These are phyloP conservation scores for Ceratocystiopsis brevicomis DNA, from an alignment of 2,329 filamentous ascomycete species.

Conservation along the genomic window DNA sequence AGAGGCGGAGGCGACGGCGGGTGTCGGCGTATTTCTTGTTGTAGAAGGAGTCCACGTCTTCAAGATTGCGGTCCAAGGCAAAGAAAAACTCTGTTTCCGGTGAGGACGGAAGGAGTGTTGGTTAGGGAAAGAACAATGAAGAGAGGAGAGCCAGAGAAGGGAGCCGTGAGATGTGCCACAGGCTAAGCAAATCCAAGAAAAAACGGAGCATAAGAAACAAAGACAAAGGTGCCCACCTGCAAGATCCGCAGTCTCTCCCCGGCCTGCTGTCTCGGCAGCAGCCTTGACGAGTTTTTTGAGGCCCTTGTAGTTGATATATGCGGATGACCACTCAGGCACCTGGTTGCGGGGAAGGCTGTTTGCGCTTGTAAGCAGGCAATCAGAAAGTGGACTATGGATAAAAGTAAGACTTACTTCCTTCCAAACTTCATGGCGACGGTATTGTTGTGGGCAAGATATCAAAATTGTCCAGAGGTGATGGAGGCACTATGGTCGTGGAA, in stretches of 20 bases:
- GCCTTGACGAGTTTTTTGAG: constrained; percentile 92
- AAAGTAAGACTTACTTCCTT: constrained; percentile 14
- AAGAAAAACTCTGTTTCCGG: constrained; percentile 71
- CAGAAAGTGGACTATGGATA: too few species aligned
- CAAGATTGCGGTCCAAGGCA: constrained; percentile 86
- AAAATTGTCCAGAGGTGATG: too few species aligned
- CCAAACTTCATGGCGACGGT: constrained; percentile 18
- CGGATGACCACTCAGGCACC: constrained; percentile 69
- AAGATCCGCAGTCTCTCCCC: constrained; percentile 63
- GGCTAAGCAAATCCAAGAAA: not conserved
- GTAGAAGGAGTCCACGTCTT: constrained; percentile 92
- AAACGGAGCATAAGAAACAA: constrained; percentile 10
- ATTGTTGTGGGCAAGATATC: not conserved
- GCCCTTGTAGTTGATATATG: constrained; percentile 77
- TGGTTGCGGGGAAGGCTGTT: constrained; percentile 51
- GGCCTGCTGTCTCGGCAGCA: constrained; percentile 43
- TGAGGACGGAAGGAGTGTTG: constrained; percentile 2
- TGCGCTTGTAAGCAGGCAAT: not conserved
- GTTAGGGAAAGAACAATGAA: constrained; percentile 1
- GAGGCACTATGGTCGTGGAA: too few species aligned
- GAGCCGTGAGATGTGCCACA: not conserved
- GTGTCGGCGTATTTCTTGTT: constrained; percentile 86
- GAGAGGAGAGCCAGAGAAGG: not conserved
- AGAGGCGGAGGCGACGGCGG: constrained; percentile 62
- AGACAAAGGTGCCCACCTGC: constrained; percentile 48